Evolutionary conservation across 176 grass and related monocot species (phyloP).

Genomic region (Ananas comosus): DNA sequence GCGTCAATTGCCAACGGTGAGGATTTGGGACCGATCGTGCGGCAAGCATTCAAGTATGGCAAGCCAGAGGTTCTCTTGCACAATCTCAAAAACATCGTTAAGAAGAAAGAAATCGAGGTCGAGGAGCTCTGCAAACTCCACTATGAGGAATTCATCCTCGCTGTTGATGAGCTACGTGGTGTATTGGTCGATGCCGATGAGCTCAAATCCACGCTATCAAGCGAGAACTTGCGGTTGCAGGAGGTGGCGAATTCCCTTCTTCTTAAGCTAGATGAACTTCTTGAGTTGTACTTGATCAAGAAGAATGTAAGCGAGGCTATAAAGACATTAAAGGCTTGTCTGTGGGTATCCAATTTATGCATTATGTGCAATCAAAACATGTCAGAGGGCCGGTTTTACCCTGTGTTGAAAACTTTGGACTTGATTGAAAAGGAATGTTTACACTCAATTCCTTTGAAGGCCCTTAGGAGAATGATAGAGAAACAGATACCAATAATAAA

Average conservation of each 20-base stretch:
- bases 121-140: slow-evolving; percentile 81
- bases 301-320: slow-evolving; percentile 49
- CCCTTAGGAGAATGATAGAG: slow-evolving; percentile 45
- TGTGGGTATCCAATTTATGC: slow-evolving; percentile 50
- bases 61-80: slow-evolving; percentile 79
- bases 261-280: slow-evolving; percentile 51
- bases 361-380: slow-evolving; percentile 51
- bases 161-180: slow-evolving; percentile 68
- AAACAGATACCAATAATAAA: slow-evolving; percentile 62
- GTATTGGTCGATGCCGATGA: slow-evolving; percentile 83
- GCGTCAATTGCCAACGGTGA: slow-evolving; percentile 63
- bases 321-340: slow-evolving; percentile 43
- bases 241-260: slow-evolving; percentile 41
- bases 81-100: slow-evolving; percentile 54
- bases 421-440: slow-evolving; percentile 55
- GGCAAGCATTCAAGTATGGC: slow-evolving; percentile 59
- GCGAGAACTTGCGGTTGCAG: slow-evolving; percentile 49
- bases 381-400: slow-evolving; percentile 33
- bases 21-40: slow-evolving; percentile 75
- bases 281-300: slow-evolving; percentile 43
- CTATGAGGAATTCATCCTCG: slow-evolving; percentile 89
- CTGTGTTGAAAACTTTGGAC: slow-evolving; percentile 62
- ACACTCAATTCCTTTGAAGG: slow-evolving; percentile 54
- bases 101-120: slow-evolving; percentile 89
- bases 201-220: slow-evolving; percentile 47